phyloP scores from a whole-genome alignment of 2,329 filamentous ascomycete species.

The Fusarium euwallaceae region DNA sequence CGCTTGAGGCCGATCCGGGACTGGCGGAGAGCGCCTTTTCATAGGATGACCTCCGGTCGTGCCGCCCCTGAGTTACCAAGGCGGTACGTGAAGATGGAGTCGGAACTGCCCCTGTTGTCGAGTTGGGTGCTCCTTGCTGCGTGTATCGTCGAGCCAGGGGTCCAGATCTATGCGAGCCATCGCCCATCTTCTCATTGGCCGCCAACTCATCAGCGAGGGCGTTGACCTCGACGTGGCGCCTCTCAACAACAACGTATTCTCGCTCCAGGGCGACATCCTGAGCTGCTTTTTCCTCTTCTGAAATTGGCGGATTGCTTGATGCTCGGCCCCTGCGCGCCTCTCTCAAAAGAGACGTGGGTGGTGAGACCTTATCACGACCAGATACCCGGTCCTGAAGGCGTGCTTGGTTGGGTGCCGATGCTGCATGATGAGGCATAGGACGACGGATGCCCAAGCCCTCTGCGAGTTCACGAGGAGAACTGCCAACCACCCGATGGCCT shows the following conservation, averaged over 20 bases:
- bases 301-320: conserved; percentile 50
- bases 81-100: conserved; percentile 78
- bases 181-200: conserved; percentile 77
- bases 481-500: conserved; percentile 49
- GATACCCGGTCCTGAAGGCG: conserved; percentile 42
- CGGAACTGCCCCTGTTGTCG: conserved; percentile 77
- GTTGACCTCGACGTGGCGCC: conserved; percentile 95
- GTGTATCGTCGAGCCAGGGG: conserved; percentile 82
- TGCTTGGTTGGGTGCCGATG: conserved; percentile 62
- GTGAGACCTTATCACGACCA: conserved; percentile 44
- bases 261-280: conserved; percentile 92
- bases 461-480: conserved; percentile 60
- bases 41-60: conserved; percentile 83
- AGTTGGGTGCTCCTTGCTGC: conserved; percentile 78
- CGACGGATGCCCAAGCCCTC: conserved; percentile 68
- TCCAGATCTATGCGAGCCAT: conserved; percentile 67
- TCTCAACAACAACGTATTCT: conserved; percentile 96
- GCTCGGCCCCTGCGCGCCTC: conserved; percentile 48
- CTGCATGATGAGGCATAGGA: conserved; percentile 60
- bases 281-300: conserved; percentile 78
- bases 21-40: conserved; percentile 80
- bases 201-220: conserved; percentile 96
- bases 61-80: conserved; percentile 79
- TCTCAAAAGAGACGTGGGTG: conserved; percentile 51
- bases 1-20: conserved; percentile 82